Evolutionary conservation across 2,329 filamentous ascomycete genomes (phyloP), one percentile per base, ranked within the genome.

Genomic region (Apiospora marii): DNA sequence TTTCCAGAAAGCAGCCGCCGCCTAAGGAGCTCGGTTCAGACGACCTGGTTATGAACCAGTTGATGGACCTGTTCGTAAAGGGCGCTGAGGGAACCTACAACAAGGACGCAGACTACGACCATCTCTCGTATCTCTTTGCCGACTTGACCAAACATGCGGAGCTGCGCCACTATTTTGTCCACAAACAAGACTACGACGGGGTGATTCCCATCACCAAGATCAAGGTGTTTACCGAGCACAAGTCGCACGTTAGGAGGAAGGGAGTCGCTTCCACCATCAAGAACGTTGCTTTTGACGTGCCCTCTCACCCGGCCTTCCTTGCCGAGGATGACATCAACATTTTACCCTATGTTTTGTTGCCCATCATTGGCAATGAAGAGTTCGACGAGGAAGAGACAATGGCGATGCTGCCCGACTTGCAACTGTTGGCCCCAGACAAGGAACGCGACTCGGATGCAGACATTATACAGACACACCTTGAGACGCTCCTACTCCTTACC

Each of bases 231-330:
- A 98, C 96, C 0, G 94, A 97, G 82, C 94, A 98, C 84, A 87
- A 89, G 77, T 97, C 94, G 2, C 89, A 92, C 41, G 91, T 98
- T 71, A 90, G 96, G 72, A 89, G 96, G 71, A 94, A 94, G 78
- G 96, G 96, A n/a, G 95, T 98, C n/a, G 96, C 96, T 10, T 95
- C 92, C 74, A 96, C 94, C 13, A 94, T 99, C 81, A 98, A 98
- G 83, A 99, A 99, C 80, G 91, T 94, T 43, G 91, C 94, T 8
- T 98, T 99, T 80, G 93, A 97, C 78, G 84, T 96, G 7, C 83
- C 89, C 3, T 89, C 92, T 0, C 96, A 98, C 78, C 85, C 89
- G 0, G 84, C 87, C 1, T 91, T 98, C 70, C 83, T 98, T 67
- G 87, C 89, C 0, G 91, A 93, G 70, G 89, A 92, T 24, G 91